Evolutionary conservation across 2,329 filamentous ascomycete genomes (phyloP).

Genomic region (Colletotrichum magnum): DNA sequence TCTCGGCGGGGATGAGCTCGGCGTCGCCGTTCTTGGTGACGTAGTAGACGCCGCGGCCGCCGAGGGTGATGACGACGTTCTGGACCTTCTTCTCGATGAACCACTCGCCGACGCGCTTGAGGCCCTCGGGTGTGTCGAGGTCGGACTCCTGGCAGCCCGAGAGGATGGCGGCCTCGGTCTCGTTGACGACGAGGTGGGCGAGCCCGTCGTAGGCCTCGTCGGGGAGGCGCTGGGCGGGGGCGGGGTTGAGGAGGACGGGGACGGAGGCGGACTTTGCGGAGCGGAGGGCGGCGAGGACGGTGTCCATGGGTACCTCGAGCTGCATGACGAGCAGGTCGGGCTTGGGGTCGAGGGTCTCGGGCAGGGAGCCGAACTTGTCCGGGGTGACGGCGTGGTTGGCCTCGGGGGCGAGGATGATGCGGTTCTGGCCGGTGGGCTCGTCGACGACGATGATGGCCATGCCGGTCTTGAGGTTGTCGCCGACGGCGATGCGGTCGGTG

Average conservation of each 20-base stretch:
- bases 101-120: conserved; percentile 63
- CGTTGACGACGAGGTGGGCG: conserved; percentile 88
- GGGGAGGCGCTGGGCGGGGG: conserved; percentile 80
- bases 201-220: conserved; percentile 75
- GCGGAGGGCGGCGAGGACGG: conserved; percentile 73
- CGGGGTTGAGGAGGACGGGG: conserved; percentile 86
- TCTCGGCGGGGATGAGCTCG: conserved; percentile 72
- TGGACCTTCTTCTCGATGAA: conserved; percentile 80
- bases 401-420: conserved; percentile 81
- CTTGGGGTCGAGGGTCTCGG: conserved; percentile 45
- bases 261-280: conserved; percentile 64
- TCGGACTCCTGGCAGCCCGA: conserved; percentile 67
- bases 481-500: conserved; percentile 64
- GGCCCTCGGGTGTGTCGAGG: conserved; percentile 61
- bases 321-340: conserved; percentile 81
- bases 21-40: conserved; percentile 58
- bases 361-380: conserved; percentile 52
- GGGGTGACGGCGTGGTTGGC: conserved; percentile 72
- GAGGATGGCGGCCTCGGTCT: conserved; percentile 87
- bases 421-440: conserved; percentile 79
- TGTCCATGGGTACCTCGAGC: conserved; percentile 80
- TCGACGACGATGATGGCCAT: conserved; percentile 84
- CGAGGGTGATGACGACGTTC: conserved; percentile 88
- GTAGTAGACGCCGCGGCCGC: conserved; percentile 83
- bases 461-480: conserved; percentile 68